Conservation (phyloP, 2,329 filamentous ascomycete species). For the Cytospora piceae region DNA sequence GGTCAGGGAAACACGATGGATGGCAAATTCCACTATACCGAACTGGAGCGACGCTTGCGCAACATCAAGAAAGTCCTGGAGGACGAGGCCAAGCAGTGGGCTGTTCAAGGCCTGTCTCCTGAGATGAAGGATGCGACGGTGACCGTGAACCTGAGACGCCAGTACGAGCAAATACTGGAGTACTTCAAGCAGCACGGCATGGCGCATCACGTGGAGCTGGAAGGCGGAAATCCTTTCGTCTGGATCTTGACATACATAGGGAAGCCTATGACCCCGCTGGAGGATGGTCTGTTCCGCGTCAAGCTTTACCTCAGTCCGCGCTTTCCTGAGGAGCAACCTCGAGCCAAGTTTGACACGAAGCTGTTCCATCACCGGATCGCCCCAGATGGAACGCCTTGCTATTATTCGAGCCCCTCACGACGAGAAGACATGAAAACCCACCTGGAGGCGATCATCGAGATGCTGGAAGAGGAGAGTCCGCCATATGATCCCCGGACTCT, state of each 20-base stretch:
- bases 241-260: constrained; percentile 92
- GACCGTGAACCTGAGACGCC: constrained; percentile 79
- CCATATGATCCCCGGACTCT: constrained; percentile 88
- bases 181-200: constrained; percentile 72
- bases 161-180: constrained; percentile 81
- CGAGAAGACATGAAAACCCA: constrained; percentile 80
- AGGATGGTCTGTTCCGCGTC: constrained; percentile 87
- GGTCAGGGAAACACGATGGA: constrained; percentile 77
- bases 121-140: constrained; percentile 72
- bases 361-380: constrained; percentile 91
- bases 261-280: constrained; percentile 87
- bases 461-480: constrained; percentile 85
- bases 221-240: constrained; percentile 83
- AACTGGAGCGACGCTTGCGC: constrained; percentile 70
- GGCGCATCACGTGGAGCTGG: constrained; percentile 75
- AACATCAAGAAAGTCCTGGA: constrained; percentile 72
- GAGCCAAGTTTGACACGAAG: constrained; percentile 77
- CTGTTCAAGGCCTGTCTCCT: constrained; percentile 64
- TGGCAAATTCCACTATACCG: constrained; percentile 80
- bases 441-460: constrained; percentile 78
- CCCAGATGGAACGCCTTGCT: constrained; percentile 79
- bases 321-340: constrained; percentile 87
- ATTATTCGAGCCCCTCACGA: constrained; percentile 64
- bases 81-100: constrained; percentile 74
- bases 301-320: constrained; percentile 77